Conservation (phyloP, 1,284 basidiomycete genomes). For the Ustilago cynodontis region DNA sequence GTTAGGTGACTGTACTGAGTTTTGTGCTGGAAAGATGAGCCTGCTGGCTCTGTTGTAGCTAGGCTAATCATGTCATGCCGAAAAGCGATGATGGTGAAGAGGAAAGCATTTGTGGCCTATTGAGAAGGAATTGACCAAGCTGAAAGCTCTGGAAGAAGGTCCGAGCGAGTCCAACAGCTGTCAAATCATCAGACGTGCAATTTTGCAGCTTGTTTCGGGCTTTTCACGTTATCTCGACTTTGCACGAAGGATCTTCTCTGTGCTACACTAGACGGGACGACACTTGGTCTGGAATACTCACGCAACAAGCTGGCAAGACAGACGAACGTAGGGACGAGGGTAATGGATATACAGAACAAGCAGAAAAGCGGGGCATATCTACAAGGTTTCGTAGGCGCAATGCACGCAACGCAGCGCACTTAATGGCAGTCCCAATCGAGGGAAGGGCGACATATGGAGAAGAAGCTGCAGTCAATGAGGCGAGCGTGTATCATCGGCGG, state of each 20-base stretch:
- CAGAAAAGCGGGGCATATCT: background rate
- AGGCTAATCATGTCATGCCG: background rate
- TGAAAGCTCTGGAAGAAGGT: background rate
- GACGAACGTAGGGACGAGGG: background rate
- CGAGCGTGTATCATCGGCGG: background rate
- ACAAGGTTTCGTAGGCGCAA: background rate
- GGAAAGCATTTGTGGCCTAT: too few species aligned
- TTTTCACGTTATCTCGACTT: constrained; percentile 13
- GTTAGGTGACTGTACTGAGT: too few species aligned
- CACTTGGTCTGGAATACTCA: background rate
- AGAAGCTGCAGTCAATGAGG: too few species aligned
- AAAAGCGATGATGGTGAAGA: background rate
- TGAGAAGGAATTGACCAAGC: background rate
- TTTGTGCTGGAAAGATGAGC: too few species aligned
- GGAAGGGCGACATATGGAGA: too few species aligned
- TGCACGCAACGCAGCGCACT: too few species aligned
- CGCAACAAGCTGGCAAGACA: background rate
- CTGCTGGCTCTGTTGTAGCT: background rate
- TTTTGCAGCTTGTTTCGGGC: background rate
- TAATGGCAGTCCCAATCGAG: background rate
- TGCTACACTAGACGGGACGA: background rate
- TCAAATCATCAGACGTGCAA: constrained; percentile 4
- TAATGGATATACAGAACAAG: background rate
- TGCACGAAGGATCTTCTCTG: background rate
- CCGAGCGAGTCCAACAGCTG: constrained; percentile 9